Evolutionary conservation across 352 stramenopile species (phyloP).

Genomic region (Phytophthora macrochlamydospora): DNA sequence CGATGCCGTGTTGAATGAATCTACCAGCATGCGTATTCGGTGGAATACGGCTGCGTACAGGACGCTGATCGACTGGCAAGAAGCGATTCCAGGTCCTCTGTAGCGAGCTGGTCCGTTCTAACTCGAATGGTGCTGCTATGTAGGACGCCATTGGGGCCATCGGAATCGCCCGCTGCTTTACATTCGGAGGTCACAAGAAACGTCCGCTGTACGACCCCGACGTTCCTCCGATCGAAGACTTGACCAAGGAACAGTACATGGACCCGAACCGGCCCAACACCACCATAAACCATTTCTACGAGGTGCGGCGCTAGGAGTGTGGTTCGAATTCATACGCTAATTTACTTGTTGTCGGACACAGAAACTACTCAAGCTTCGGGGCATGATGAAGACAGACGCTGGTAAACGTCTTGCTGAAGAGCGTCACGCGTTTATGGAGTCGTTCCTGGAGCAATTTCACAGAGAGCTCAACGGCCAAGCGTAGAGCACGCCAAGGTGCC

Average conservation of each 20-base stretch:
- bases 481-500: slow-evolving; percentile 7
- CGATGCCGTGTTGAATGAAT: no score
- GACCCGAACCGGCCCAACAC: slow-evolving; percentile 61
- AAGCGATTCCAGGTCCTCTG: background rate
- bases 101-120: no score
- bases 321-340: no score
- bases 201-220: slow-evolving; percentile 80
- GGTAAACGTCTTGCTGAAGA: slow-evolving; percentile 79
- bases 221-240: slow-evolving; percentile 48
- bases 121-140: background rate
- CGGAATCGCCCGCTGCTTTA: slow-evolving; percentile 91
- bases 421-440: slow-evolving; percentile 87
- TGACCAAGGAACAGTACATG: slow-evolving; percentile 88
- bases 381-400: slow-evolving; percentile 87
- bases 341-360: slow-evolving; percentile 18
- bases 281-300: slow-evolving; percentile 92
- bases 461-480: slow-evolving; percentile 68
- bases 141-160: slow-evolving; percentile 92
- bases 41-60: slow-evolving; percentile 89
- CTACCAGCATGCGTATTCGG: slow-evolving; percentile 37
- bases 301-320: slow-evolving; percentile 32
- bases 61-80: slow-evolving; percentile 86
- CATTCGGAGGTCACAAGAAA: slow-evolving; percentile 87
- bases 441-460: slow-evolving; percentile 83
- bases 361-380: slow-evolving; percentile 89